Base-by-base conservation (phyloP, 1,139 yeast genomes). In the Candida frijolesensis region DNA sequence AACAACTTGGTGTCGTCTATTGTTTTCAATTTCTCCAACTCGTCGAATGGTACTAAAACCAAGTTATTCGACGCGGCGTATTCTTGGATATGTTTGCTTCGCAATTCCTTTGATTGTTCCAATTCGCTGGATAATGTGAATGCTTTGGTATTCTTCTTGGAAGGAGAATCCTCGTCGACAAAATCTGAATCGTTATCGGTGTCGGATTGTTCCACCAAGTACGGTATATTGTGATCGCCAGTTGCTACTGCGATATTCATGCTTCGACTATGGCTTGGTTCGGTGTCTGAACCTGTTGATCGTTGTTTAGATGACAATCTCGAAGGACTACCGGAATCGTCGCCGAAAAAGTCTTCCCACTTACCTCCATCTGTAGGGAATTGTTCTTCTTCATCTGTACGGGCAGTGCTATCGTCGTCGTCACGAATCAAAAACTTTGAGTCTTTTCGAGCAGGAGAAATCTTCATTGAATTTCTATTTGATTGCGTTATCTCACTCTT, bases 61-160 rank as follows among this genome's bases (percentile, higher is more conserved):
- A 83, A 60, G 34, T 78, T 75, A 52, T 81, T 76, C 22, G 71
- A 69, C 5, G 69, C 63, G 1, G 84, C 85, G 57, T 76, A 82
- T 14, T 67, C 61, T 51, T 76, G 76, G 29, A 82, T 66, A 34
- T 78, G 78, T 2, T 62, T 66, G 58, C 33, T 44, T 22, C 44
- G 29, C 22, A 16, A 19, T 19, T 30, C 41, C 16, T 19, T 38
- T 18, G 51, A 47, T 19, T 34, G 44, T n/a, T 37, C 38, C 30
- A 65, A 54, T 49, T 66, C 72, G 19, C 60, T 64, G 0, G 72
- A 60, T 18, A 67, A 54, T 10, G 60, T 54, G 42, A 60, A 54
- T 19, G 12, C 49, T 19, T 46, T 51, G 43, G 14, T 12, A 11
- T 47, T 60, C 63, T 27, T 40, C 18, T 40, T 54, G 12, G 48